Base-by-base conservation (phyloP, 2,329 filamentous ascomycete genomes). In the Ceratocystis huliohia region DNA sequence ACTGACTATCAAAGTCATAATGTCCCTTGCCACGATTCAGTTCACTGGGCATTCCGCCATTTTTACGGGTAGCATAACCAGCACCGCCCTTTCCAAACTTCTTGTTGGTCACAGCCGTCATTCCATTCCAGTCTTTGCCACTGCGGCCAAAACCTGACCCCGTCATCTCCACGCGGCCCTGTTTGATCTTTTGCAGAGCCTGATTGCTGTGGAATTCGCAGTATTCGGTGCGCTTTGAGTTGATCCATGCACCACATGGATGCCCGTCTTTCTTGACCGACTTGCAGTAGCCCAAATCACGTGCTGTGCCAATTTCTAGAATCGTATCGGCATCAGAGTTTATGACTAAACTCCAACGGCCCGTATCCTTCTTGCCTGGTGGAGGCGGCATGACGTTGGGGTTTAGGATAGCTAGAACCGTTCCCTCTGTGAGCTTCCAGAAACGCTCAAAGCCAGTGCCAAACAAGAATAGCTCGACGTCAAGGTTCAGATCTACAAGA, bases 351-450 rank as follows among this genome's bases (percentile, higher is more conserved):
- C 87, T 90, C 76, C 97, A 99, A 41, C 85, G 84, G 30, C 91
- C 91, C 0, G 88, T 93, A 69, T 92, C 89, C 17, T 84, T 80
- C 68, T 85, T 86, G 22, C 86, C 84, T 1, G 84, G 84, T 0
- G 88, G 88, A 0, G 93, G 93, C 2, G 93, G 91, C 85, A 99
- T 89, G 71, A 97, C 88, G 20, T 81, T 85, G 0, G 94, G 94
- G 73, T 99, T 99, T 37, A 99, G 80, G 30, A 99, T 89, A 4
- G 93, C 94, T 66, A 99, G 80, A 1, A 97, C 82, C 0, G 92
- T 96, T n/a, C 94, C 94, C 1, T 90, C 84, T 0, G 86, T 86
- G n/a, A 97, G 79, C 73, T 96, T 96, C 88, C 93, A 97, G 78
- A 94, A 99, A 65, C 89, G 86, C 17, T 89, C 87, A 72, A 97